A percentile compares a stretch with the other conserved stretches of the same genome.
Evolutionary conservation across 2,329 filamentous ascomycete genomes (phyloP).

Genomic region (Cordyceps tenuipes): DNA sequence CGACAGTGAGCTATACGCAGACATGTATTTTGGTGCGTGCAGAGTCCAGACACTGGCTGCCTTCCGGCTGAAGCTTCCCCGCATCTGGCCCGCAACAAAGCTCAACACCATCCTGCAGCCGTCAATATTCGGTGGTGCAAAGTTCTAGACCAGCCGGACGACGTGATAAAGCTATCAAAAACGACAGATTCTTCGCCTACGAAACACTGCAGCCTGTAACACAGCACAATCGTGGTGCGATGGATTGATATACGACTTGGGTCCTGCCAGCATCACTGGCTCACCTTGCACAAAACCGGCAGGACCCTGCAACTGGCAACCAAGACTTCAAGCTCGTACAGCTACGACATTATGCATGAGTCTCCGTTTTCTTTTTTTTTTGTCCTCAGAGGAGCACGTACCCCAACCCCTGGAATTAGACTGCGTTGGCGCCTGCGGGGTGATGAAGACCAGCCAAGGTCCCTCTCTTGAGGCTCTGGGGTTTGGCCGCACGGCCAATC

Average conservation of each 20-base stretch:
- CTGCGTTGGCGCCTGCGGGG: not conserved
- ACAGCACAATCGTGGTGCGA: not conserved
- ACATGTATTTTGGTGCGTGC: not conserved
- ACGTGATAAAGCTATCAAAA: not conserved
- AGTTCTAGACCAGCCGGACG: slow-evolving; percentile 3
- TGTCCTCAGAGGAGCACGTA: not conserved
- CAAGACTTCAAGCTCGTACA: not conserved
- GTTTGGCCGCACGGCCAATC: slow-evolving; percentile 7
- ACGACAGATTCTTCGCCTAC: not conserved
- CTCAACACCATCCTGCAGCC: slow-evolving; percentile 5
- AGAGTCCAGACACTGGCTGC: not conserved
- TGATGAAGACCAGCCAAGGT: not conserved
- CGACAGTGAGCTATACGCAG: slow-evolving; percentile 2
- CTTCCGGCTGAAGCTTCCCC: slow-evolving; percentile 2
- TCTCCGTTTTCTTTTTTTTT: not conserved
- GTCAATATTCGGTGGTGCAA: not conserved
- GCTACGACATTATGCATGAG: slow-evolving; percentile 9
- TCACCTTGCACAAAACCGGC: not conserved
- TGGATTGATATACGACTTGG: not conserved
- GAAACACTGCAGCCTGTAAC: not conserved
- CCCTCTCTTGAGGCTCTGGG: slow-evolving; percentile 3
- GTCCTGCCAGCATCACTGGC: not conserved
- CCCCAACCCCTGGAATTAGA: not conserved
- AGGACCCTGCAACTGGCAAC: slow-evolving; percentile 10
- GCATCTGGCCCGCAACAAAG: slow-evolving; percentile 1